Evolutionary conservation across 495 filamentous ascomycete genomes (phyloP).

Genomic region (Neurospora sublineolata): DNA sequence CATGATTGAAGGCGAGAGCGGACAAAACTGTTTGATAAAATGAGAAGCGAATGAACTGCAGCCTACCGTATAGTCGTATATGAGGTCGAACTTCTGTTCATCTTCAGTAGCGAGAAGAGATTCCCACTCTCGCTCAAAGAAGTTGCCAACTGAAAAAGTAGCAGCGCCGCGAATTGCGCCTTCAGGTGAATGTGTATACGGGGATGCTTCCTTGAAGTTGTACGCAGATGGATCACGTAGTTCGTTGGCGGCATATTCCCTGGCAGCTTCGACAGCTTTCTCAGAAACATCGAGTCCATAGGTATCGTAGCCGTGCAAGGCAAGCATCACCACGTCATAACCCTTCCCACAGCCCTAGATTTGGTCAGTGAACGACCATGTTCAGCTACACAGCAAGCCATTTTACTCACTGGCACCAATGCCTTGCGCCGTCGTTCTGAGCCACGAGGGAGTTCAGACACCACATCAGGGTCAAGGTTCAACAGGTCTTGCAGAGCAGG

Average conservation of each 20-base stretch:
- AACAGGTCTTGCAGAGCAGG: constrained; percentile 33
- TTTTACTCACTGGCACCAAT: neutral
- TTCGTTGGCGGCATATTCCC: constrained; percentile 16
- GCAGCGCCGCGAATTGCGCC: constrained; percentile 28
- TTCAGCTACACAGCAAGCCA: neutral
- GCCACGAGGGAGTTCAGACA: neutral
- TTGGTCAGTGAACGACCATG: neutral
- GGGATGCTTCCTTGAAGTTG: constrained; percentile 26
- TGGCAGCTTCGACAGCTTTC: constrained; percentile 43
- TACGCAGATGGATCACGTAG: constrained; percentile 25
- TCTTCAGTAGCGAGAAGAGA: constrained; percentile 20
- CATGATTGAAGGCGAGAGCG: neutral
- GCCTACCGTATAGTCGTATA: constrained; percentile 71
- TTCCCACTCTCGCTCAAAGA: constrained; percentile 57
- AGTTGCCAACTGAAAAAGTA: constrained; percentile 52
- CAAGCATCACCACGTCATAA: constrained; percentile 59
- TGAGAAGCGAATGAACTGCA: neutral
- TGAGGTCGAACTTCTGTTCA: constrained; percentile 52
- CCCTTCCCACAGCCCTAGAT: constrained; percentile 56
- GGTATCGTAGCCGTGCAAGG: constrained; percentile 56
- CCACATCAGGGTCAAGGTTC: constrained; percentile 11
- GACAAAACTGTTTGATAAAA: neutral
- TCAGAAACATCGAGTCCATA: constrained; percentile 58
- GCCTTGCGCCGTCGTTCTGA: neutral
- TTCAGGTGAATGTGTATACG: neutral